These are phyloP conservation scores for Plasmodium falciparum DNA, from an alignment of 169 alveolate genomes.

Conservation along the genomic window DNA sequence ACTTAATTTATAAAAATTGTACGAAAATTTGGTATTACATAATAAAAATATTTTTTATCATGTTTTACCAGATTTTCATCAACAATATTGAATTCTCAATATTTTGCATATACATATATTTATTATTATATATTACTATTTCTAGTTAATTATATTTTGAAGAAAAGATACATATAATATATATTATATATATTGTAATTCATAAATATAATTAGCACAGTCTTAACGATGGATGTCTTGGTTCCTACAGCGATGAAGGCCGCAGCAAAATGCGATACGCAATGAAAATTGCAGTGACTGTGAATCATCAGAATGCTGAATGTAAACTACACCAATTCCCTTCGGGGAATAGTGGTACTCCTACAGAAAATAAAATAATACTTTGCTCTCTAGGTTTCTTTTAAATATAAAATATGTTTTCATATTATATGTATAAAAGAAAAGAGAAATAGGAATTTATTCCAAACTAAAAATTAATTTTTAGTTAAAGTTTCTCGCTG, in stretches of 20 bases:
- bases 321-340: conserved; percentile 32
- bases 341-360: conserved; percentile 7
- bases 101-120: too few species aligned
- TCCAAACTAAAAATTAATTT: not conserved
- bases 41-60: too few species aligned
- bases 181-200: too few species aligned
- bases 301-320: conserved; percentile 76
- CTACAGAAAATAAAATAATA: not conserved
- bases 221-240: conserved; percentile 76
- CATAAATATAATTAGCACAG: too few species aligned
- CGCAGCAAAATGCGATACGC: conserved; percentile 69
- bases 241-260: conserved; percentile 79
- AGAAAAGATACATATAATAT: too few species aligned
- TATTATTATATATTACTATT: too few species aligned
- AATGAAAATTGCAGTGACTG: conserved; percentile 73
- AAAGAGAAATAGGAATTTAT: not conserved
- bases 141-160: too few species aligned
- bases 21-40: too few species aligned
- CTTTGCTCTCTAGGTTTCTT: not conserved
- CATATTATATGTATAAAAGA: not conserved
- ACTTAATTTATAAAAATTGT: too few species aligned
- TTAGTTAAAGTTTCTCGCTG: too few species aligned
- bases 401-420: not conserved
- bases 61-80: too few species aligned
- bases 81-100: too few species aligned